These are phyloP conservation scores for Cutaneotrichosporon sp. DNA, from an alignment of 1,284 basidiomycete genomes.

Conservation along the genomic window DNA sequence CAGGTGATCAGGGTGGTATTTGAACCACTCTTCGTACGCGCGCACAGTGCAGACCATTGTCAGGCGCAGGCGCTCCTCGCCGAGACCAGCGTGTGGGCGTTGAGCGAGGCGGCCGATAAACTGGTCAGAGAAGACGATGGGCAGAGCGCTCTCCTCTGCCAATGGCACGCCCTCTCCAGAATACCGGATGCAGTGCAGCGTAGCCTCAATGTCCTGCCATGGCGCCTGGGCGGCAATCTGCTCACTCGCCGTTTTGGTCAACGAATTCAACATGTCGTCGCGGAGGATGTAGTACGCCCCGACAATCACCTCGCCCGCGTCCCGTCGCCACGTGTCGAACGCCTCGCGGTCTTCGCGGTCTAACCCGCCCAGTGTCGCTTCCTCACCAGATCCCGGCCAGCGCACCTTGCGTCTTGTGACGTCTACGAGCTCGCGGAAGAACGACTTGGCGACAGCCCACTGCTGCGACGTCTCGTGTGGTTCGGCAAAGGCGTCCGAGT, in stretches of 20 bases:
- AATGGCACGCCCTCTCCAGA: slow-evolving; percentile 79
- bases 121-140: slow-evolving; percentile 63
- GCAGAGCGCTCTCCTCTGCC: slow-evolving; percentile 61
- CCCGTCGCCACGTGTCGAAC: slow-evolving; percentile 61
- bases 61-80: slow-evolving; percentile 60
- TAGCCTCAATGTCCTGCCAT: slow-evolving; percentile 68
- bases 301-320: slow-evolving; percentile 83
- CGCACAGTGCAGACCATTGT: slow-evolving; percentile 68
- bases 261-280: slow-evolving; percentile 68
- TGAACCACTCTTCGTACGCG: slow-evolving; percentile 78
- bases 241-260: slow-evolving; percentile 59
- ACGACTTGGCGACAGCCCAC: slow-evolving; percentile 61
- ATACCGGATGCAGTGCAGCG: slow-evolving; percentile 73
- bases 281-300: slow-evolving; percentile 86
- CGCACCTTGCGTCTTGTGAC: slow-evolving; percentile 66
- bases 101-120: slow-evolving; percentile 64
- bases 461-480: slow-evolving; percentile 47
- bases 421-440: slow-evolving; percentile 70
- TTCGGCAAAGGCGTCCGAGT: slow-evolving; percentile 55
- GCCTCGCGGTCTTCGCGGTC: slow-evolving; percentile 55
- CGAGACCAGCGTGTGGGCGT: slow-evolving; percentile 48
- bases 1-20: slow-evolving; percentile 52
- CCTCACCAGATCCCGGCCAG: slow-evolving; percentile 56
- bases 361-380: slow-evolving; percentile 50
- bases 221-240: slow-evolving; percentile 33